A percentile compares a stretch with the other conserved stretches of the same genome.
Evolutionary conservation across 495 filamentous ascomycete genomes (phyloP).

Genomic region (Xylaria scruposa): DNA sequence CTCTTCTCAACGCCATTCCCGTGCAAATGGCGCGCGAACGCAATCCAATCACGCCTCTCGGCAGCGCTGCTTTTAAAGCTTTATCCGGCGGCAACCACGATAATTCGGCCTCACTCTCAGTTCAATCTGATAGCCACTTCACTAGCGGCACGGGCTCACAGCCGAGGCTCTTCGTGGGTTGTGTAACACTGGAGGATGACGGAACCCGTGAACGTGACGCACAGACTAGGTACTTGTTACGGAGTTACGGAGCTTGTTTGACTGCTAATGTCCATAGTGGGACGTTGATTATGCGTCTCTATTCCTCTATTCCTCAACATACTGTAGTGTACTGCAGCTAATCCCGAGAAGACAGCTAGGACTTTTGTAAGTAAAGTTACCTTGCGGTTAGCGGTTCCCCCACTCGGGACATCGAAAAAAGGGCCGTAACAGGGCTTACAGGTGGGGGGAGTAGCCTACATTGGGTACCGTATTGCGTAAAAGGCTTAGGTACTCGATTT

Average conservation of each 20-base stretch:
- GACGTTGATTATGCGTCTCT: neutral
- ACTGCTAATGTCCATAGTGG: neutral
- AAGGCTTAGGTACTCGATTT: neutral
- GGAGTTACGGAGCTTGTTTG: slow-evolving; percentile 2
- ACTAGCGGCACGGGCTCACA: neutral
- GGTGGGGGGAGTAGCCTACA: slow-evolving; percentile 2
- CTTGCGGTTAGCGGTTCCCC: slow-evolving; percentile 11
- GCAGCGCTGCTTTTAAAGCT: neutral
- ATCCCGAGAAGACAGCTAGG: slow-evolving; percentile 12
- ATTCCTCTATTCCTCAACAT: neutral
- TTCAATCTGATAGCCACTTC: neutral
- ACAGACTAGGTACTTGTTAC: neutral
- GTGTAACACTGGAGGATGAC: neutral
- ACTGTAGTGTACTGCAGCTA: too few relatives aligned
- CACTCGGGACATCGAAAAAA: slow-evolving; percentile 17
- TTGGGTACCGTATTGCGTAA: neutral
- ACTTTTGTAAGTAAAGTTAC: neutral
- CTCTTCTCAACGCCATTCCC: neutral
- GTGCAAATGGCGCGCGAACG: neutral
- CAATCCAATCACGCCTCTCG: neutral
- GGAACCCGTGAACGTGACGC: neutral
- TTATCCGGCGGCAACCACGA: neutral
- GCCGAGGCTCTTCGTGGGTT: slow-evolving; percentile 10
- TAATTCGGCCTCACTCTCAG: neutral
- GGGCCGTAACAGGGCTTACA: slow-evolving; percentile 15